Conservation (phyloP, 2,329 filamentous ascomycete species). For the Curvularia verruculosa region DNA sequence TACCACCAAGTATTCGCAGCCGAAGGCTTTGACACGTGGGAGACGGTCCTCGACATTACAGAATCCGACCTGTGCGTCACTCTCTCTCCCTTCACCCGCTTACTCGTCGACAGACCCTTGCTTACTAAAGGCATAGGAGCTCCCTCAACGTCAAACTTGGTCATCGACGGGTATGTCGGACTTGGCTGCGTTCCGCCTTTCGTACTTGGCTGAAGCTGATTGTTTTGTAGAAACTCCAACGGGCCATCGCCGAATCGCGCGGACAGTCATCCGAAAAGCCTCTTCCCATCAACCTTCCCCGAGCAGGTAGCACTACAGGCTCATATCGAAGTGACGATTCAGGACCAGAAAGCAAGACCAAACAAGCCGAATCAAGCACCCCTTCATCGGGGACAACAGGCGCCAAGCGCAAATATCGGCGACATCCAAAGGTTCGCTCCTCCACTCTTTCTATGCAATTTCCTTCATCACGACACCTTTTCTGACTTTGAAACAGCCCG, state of each 20-base stretch:
- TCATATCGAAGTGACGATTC: slow-evolving; percentile 61
- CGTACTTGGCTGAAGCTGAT: slow-evolving; percentile 8
- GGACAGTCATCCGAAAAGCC: slow-evolving; percentile 55
- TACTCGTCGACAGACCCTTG: slow-evolving; percentile 3
- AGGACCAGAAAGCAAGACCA: slow-evolving; percentile 55
- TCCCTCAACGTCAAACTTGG: slow-evolving; percentile 78
- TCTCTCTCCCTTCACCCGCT: slow-evolving; percentile 17
- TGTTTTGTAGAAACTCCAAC: slow-evolving; percentile 72
- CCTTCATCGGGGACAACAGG: slow-evolving; percentile 32
- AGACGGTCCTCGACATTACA: slow-evolving; percentile 81
- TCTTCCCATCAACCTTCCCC: slow-evolving; percentile 49
- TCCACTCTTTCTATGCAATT: not conserved
- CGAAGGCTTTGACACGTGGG: slow-evolving; percentile 86
- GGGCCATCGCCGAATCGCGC: slow-evolving; percentile 76
- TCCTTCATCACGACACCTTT: not conserved
- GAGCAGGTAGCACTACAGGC: slow-evolving; percentile 61
- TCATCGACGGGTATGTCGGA: slow-evolving; percentile 71
- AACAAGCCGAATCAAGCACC: slow-evolving; percentile 53
- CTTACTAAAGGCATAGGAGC: slow-evolving; percentile 60
- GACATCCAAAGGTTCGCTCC: slow-evolving; percentile 72
- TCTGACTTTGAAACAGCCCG: slow-evolving; percentile 60
- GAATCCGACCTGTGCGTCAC: slow-evolving; percentile 77
- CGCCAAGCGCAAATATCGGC: slow-evolving; percentile 74
- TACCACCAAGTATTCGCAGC: slow-evolving; percentile 75
- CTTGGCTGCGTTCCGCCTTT: not conserved